A percentile compares a stretch with the other conserved stretches of the same genome.
These are phyloP conservation scores for Clonostachys byssicola DNA, from an alignment of 2,329 filamentous ascomycete species.

Conservation along the genomic window DNA sequence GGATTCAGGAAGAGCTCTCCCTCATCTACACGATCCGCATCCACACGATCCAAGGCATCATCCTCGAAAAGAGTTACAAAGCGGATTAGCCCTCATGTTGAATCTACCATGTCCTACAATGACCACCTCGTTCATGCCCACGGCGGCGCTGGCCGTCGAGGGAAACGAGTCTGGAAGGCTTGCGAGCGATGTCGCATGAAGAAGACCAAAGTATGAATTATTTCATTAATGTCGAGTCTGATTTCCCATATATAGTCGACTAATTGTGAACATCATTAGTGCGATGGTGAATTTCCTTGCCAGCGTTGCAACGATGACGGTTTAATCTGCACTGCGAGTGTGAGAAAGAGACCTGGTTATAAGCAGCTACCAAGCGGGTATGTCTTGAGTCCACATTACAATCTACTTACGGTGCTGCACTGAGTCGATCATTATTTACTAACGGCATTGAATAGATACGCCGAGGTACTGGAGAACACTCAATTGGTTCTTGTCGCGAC, in stretches of 20 bases:
- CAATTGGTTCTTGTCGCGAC: slow-evolving; percentile 62
- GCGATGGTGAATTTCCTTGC: slow-evolving; percentile 62
- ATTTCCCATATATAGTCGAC: background rate
- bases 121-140: background rate
- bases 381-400: background rate
- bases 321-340: slow-evolving; percentile 58
- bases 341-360: slow-evolving; percentile 63
- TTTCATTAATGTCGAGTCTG: background rate
- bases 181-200: slow-evolving; percentile 66
- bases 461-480: slow-evolving; percentile 61
- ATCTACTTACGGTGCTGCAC: background rate
- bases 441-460: slow-evolving; percentile 39
- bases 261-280: slow-evolving; percentile 33
- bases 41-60: no score
- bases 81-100: no score
- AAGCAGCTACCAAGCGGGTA: slow-evolving; percentile 62
- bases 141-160: slow-evolving; percentile 44
- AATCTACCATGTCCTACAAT: no score
- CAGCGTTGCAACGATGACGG: slow-evolving; percentile 65
- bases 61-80: no score
- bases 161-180: slow-evolving; percentile 64
- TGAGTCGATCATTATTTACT: slow-evolving; percentile 4
- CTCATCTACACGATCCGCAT: no score
- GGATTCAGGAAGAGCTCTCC: no score
- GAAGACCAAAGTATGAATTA: slow-evolving; percentile 56